Conservation (phyloP, 2,329 filamentous ascomycete genomes). For the Cladosporium sp. region DNA sequence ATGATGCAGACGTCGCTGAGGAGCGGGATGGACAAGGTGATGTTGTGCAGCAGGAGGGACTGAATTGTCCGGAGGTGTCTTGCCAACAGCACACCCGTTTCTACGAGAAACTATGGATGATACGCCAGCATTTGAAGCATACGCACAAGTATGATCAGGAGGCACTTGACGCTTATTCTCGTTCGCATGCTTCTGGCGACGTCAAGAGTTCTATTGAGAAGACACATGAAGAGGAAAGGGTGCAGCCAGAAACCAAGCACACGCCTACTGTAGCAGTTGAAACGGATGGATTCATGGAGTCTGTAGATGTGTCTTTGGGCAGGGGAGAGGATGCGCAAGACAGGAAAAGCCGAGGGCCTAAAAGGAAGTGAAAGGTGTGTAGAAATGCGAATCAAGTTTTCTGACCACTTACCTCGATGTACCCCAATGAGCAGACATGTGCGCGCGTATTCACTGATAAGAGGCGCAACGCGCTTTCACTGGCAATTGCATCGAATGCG, state of each 20-base stretch:
- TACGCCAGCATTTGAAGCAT: conserved; percentile 29
- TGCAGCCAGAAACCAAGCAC: too few species aligned
- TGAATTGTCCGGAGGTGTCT: conserved; percentile 21
- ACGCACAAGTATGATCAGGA: conserved; percentile 21
- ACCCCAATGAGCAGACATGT: too few species aligned
- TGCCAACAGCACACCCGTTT: conserved; percentile 24
- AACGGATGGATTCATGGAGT: conserved; percentile 30
- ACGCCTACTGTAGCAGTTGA: conserved; percentile 1
- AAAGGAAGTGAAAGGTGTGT: neutral
- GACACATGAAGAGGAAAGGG: neutral
- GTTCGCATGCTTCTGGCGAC: conserved; percentile 3
- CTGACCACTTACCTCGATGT: too few species aligned
- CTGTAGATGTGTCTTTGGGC: conserved; percentile 33
- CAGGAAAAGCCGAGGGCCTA: conserved; percentile 30
- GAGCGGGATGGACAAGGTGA: neutral
- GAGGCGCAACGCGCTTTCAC: too few species aligned
- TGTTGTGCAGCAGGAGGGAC: neutral
- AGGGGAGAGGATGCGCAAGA: conserved; percentile 1
- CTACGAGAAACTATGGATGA: conserved; percentile 23
- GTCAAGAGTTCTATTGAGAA: neutral
- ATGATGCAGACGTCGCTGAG: neutral
- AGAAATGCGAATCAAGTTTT: too few species aligned
- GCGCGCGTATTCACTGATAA: too few species aligned
- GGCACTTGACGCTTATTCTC: conserved; percentile 2
- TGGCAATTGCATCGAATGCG: too few species aligned